Conservation (phyloP, 148 eudicot genomes). For the Mesembryanthemum crystallinum region DNA sequence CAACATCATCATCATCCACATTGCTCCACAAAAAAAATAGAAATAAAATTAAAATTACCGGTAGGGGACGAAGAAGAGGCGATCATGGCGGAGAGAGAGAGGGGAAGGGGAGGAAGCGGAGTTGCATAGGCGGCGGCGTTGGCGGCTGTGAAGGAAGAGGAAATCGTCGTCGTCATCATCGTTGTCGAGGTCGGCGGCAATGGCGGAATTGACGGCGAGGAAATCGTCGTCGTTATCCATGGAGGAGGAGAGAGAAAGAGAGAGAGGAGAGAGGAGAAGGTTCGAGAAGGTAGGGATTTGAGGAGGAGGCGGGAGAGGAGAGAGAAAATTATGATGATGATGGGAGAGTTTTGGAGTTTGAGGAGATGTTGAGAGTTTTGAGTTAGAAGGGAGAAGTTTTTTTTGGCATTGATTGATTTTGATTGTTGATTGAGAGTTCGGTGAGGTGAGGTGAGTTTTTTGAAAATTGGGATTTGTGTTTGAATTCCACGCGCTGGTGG, state of each 20-base stretch:
- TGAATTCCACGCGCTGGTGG: background rate
- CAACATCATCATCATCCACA: too few species aligned
- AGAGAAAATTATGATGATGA: conserved; percentile 32
- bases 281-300: conserved; percentile 25
- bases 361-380: too few species aligned
- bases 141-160: conserved; percentile 15
- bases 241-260: background rate
- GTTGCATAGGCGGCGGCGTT: conserved; percentile 20
- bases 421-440: background rate
- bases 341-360: background rate
- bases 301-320: conserved; percentile 32
- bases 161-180: conserved; percentile 25
- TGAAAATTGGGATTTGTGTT: background rate
- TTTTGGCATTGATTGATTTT: too few species aligned
- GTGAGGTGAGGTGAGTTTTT: background rate
- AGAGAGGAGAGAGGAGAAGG: conserved; percentile 19
- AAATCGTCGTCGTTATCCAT: too few species aligned
- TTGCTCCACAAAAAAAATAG: too few species aligned
- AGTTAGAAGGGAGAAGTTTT: too few species aligned
- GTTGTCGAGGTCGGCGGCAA: too few species aligned
- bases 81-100: conserved; percentile 28
- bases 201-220: too few species aligned
- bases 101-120: conserved; percentile 7
- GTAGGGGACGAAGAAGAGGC: conserved; percentile 47
- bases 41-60: conserved; percentile 29